Conservation (phyloP, 331 rosid species). For the Malus hybrid region DNA sequence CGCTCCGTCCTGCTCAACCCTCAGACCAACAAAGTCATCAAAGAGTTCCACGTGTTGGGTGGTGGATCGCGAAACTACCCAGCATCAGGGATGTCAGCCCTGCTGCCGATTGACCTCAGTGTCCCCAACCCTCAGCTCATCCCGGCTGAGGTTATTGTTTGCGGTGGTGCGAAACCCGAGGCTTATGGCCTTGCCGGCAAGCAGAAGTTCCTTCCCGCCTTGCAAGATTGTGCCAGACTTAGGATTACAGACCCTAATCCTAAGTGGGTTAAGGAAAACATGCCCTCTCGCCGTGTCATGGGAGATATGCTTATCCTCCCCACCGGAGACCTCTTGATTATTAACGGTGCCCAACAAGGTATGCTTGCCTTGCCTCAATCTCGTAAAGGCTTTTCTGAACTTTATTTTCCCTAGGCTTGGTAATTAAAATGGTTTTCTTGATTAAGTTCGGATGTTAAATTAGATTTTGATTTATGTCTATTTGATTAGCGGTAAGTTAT, state of each 20-base stretch:
- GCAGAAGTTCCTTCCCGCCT: slow-evolving; percentile 26
- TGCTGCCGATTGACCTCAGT: slow-evolving; percentile 61
- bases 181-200: slow-evolving; percentile 40
- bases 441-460: not conserved
- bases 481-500: not conserved
- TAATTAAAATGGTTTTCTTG: not conserved
- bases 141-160: slow-evolving; percentile 53
- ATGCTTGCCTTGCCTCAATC: not conserved
- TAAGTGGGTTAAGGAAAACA: slow-evolving; percentile 42
- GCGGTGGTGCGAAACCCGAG: slow-evolving; percentile 61
- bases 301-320: slow-evolving; percentile 70
- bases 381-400: not conserved
- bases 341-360: slow-evolving; percentile 72
- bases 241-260: slow-evolving; percentile 39
- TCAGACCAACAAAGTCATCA: slow-evolving; percentile 24
- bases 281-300: slow-evolving; percentile 77
- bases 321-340: slow-evolving; percentile 54
- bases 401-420: not conserved
- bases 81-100: slow-evolving; percentile 66
- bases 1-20: slow-evolving; percentile 64
- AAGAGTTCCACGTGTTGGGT: slow-evolving; percentile 34
- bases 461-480: not conserved
- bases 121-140: not conserved
- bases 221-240: slow-evolving; percentile 54
- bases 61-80: slow-evolving; percentile 93